Percentiles rank a stretch among this genome's conserved stretches.
Conservation (phyloP, 345 rosid genomes). For the Noccaea bulbosa region DNA sequence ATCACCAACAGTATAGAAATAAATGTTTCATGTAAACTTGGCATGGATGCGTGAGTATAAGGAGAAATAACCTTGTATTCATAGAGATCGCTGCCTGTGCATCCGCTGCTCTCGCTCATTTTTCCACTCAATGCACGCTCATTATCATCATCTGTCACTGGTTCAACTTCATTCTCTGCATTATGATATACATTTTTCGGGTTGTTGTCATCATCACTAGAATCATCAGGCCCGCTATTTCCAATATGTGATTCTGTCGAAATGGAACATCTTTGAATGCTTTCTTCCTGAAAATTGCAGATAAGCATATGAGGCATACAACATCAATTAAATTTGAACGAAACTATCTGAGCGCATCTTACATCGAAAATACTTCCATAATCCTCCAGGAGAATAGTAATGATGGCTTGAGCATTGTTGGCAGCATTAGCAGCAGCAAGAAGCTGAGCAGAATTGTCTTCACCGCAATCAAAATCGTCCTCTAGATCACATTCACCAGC, state of each 20-base stretch:
- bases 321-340: not conserved
- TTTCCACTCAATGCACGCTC: slow-evolving; percentile 83
- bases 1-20: slow-evolving; percentile 6
- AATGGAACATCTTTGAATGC: slow-evolving; percentile 88
- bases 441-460: slow-evolving; percentile 96
- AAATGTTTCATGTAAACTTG: slow-evolving; percentile 19
- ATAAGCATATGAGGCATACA: slow-evolving; percentile 23
- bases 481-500: slow-evolving; percentile 98
- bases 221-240: slow-evolving; percentile 89
- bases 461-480: slow-evolving; percentile 80
- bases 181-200: slow-evolving; percentile 79
- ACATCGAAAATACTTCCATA: slow-evolving; percentile 86
- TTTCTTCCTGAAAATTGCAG: slow-evolving; percentile 78
- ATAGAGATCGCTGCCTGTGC: slow-evolving; percentile 82
- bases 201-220: slow-evolving; percentile 90
- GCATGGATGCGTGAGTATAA: slow-evolving; percentile 26
- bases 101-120: slow-evolving; percentile 90
- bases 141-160: slow-evolving; percentile 76
- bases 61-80: slow-evolving; percentile 75
- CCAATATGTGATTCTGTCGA: slow-evolving; percentile 90
- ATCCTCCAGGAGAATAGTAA: slow-evolving; percentile 86
- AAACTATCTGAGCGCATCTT: slow-evolving; percentile 48
- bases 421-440: slow-evolving; percentile 99
- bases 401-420: slow-evolving; percentile 88
- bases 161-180: slow-evolving; percentile 88